These are phyloP conservation scores for Claviceps pazoutovae DNA, from an alignment of 2,329 filamentous ascomycete species.

Conservation along the genomic window DNA sequence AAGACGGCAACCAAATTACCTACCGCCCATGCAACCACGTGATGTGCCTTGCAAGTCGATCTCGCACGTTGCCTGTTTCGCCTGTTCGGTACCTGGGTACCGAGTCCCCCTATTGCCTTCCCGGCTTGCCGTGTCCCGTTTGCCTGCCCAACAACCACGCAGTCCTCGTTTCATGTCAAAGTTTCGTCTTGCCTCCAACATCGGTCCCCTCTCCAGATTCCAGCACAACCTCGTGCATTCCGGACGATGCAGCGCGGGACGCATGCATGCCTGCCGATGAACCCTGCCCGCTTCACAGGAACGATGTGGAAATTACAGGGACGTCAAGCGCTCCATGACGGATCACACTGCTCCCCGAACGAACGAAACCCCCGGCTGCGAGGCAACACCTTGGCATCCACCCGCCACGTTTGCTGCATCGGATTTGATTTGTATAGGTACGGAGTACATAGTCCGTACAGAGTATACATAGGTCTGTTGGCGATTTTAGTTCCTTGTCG, in stretches of 20 bases:
- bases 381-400: neutral
- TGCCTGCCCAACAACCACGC: neutral
- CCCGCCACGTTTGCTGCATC: neutral
- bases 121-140: neutral
- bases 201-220: too few relatives aligned
- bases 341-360: neutral
- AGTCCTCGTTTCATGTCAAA: neutral
- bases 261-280: too few relatives aligned
- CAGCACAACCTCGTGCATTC: too few relatives aligned
- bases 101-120: neutral
- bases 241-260: too few relatives aligned
- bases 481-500: neutral
- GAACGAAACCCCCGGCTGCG: neutral
- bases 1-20: too few relatives aligned
- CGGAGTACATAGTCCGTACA: too few relatives aligned
- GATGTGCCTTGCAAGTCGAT: too few relatives aligned
- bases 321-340: neutral
- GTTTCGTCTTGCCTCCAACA: too few relatives aligned
- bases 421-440: too few relatives aligned
- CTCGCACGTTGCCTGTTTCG: too few relatives aligned
- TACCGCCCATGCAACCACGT: too few relatives aligned
- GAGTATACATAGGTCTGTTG: neutral
- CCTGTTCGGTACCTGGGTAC: too few relatives aligned
- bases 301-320: slow-evolving; percentile 1
- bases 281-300: neutral